These are phyloP conservation scores for Phytophthora colocasiae DNA, from an alignment of 352 stramenopile genomes.

Conservation along the genomic window DNA sequence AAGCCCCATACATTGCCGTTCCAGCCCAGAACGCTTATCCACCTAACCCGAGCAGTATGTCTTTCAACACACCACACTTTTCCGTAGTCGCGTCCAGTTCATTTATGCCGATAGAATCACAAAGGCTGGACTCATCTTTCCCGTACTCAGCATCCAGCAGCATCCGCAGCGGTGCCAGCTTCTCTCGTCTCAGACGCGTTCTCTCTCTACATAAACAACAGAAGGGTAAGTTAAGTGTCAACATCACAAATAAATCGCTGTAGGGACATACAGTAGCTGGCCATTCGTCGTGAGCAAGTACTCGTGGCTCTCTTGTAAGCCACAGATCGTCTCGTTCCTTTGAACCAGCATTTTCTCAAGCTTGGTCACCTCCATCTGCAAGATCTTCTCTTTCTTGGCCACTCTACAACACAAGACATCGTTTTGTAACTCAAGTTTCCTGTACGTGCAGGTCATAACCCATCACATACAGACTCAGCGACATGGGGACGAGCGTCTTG, in stretches of 20 bases:
- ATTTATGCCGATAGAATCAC: conserved; percentile 29
- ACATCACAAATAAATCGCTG: neutral
- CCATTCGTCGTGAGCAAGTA: conserved; percentile 52
- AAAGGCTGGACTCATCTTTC: neutral
- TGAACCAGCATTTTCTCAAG: conserved; percentile 40
- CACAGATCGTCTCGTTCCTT: conserved; percentile 43
- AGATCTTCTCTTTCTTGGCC: conserved; percentile 53
- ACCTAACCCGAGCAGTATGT: conserved; percentile 29
- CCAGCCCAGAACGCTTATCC: conserved; percentile 33
- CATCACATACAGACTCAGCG: conserved; percentile 38
- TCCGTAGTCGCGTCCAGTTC: conserved; percentile 37
- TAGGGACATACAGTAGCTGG: conserved; percentile 40
- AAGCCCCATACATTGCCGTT: conserved; percentile 33
- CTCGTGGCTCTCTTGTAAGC: conserved; percentile 45
- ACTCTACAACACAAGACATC: conserved; percentile 31
- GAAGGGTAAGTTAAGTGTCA: neutral
- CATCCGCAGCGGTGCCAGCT: conserved; percentile 26
- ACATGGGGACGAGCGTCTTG: conserved; percentile 39
- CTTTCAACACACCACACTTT: conserved; percentile 37
- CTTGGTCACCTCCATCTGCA: conserved; percentile 44
- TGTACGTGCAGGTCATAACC: neutral
- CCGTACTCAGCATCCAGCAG: conserved; percentile 16
- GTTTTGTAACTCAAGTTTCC: conserved; percentile 5
- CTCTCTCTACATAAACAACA: conserved; percentile 26
- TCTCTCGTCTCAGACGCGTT: conserved; percentile 28